phyloP scores from a whole-genome alignment of 1,284 basidiomycete species.

The Leccinum huronense region DNA sequence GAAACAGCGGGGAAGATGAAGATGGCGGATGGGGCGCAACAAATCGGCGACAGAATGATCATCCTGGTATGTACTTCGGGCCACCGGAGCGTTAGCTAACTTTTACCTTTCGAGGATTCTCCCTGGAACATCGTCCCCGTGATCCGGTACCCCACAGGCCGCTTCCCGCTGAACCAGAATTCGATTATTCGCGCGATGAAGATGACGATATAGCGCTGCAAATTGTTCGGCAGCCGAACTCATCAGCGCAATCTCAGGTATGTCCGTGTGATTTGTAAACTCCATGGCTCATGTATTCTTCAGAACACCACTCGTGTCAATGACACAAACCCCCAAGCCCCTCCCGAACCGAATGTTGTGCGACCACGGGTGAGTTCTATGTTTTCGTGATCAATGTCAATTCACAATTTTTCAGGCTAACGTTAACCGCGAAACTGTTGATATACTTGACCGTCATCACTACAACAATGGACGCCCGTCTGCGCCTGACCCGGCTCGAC shows the following conservation, averaged over 20 bases:
- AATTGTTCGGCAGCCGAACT: no score
- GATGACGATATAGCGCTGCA: not conserved
- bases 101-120: not conserved
- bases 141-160: not conserved
- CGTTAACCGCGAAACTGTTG: not conserved
- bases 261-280: no score
- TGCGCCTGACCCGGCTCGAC: not conserved
- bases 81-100: not conserved
- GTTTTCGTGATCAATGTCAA: no score
- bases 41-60: not conserved
- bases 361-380: no score
- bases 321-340: no score
- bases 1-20: not conserved
- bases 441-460: slow-evolving; percentile 1
- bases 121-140: not conserved
- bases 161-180: not conserved
- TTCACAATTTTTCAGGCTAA: no score
- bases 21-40: not conserved
- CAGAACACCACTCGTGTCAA: not conserved
- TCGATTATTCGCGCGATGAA: not conserved
- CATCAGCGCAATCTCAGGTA: not conserved
- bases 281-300: not conserved
- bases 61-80: not conserved
- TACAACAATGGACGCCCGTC: not conserved
- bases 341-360: no score